A percentile compares a stretch with the other conserved stretches of the same genome.
Conservation (phyloP, 1,284 basidiomycete genomes). For the Cryptococcus sp. region DNA sequence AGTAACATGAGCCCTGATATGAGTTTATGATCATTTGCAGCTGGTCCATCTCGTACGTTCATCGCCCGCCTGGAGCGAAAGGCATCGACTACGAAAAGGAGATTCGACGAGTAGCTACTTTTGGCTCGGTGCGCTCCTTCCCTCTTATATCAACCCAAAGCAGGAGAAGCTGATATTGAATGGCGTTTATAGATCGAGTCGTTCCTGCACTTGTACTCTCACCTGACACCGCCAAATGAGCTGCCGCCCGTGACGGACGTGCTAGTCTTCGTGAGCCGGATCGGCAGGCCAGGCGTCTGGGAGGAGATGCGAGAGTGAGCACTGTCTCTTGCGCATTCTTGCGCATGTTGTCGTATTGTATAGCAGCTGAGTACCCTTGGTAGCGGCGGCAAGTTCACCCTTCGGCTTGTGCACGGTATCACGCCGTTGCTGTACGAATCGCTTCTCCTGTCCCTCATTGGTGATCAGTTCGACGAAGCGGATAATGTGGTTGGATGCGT, state of each 20-base stretch:
- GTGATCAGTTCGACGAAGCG: conserved; percentile 54
- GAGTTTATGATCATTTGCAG: conserved; percentile 21
- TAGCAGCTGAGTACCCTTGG: background rate
- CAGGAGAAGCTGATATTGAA: background rate
- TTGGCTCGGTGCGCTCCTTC: conserved; percentile 47
- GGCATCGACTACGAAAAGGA: conserved; percentile 53
- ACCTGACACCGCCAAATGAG: conserved; percentile 50
- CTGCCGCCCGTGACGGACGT: conserved; percentile 53
- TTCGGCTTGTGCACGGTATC: conserved; percentile 49
- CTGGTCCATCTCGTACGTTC: conserved; percentile 54
- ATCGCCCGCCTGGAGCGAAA: conserved; percentile 52
- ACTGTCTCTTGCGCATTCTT: background rate
- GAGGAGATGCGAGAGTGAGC: conserved; percentile 54
- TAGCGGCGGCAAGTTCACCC: conserved; percentile 50
- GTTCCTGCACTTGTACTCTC: conserved; percentile 53
- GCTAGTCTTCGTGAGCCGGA: conserved; percentile 49
- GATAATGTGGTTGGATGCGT: conserved; percentile 54
- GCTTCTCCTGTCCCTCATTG: conserved; percentile 49
- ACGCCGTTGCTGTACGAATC: conserved; percentile 50
- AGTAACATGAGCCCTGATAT: background rate
- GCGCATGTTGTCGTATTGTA: background rate
- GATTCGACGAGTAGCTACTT: conserved; percentile 53
- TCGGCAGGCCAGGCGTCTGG: conserved; percentile 53
- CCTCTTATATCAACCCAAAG: background rate
- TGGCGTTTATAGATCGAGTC: conserved; percentile 48